phyloP scores from a whole-genome alignment of 2,329 filamentous ascomycete species.

The Calonectria naviculata region DNA sequence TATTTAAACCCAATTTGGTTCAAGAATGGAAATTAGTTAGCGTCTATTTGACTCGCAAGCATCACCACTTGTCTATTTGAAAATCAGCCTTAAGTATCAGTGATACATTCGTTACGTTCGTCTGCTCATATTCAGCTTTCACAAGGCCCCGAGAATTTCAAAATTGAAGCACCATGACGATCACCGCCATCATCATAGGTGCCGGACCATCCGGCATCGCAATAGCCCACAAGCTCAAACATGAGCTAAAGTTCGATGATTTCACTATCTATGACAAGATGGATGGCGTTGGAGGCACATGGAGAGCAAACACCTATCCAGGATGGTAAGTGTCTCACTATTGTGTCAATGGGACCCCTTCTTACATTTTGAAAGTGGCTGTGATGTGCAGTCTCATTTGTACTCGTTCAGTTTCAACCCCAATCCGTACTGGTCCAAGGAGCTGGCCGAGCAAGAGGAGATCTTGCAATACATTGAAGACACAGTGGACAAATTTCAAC shows the following conservation, averaged over 20 bases:
- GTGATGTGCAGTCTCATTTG: constrained; percentile 40
- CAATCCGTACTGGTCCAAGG: constrained; percentile 52
- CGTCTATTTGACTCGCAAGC: too few relatives aligned
- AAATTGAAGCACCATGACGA: too few relatives aligned
- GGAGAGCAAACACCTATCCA: constrained; percentile 30
- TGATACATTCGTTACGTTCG: too few relatives aligned
- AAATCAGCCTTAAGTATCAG: too few relatives aligned
- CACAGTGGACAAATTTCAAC: not conserved
- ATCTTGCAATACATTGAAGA: constrained; percentile 40
- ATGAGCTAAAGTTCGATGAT: constrained; percentile 14
- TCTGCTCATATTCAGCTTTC: too few relatives aligned
- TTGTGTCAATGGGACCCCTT: too few relatives aligned
- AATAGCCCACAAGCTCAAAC: constrained; percentile 19
- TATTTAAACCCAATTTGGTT: too few relatives aligned
- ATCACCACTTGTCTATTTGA: too few relatives aligned
- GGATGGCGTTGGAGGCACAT: constrained; percentile 32
- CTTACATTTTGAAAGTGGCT: too few relatives aligned
- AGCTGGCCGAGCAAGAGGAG: constrained; percentile 47
- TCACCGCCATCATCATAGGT: constrained; percentile 21
- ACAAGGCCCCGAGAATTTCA: too few relatives aligned
- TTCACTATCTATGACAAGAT: constrained; percentile 27
- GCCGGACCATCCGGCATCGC: constrained; percentile 12
- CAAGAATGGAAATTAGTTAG: too few relatives aligned
- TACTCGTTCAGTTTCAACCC: constrained; percentile 55
- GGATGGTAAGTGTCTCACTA: constrained; percentile 22